Evolutionary conservation across 202 grass and related monocot species (phyloP).

Genomic region (Carex arenaria): DNA sequence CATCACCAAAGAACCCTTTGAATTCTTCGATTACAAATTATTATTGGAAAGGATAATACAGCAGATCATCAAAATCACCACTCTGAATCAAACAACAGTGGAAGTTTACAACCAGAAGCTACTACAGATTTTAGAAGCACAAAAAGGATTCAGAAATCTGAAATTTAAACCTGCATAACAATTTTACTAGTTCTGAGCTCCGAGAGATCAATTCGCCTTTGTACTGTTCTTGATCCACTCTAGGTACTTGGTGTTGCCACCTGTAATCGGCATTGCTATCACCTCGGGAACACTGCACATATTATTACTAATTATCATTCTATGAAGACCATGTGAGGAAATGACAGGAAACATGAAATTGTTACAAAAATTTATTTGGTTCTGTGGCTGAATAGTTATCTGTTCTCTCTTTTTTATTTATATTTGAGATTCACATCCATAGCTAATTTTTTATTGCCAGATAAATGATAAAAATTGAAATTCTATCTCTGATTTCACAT

Average conservation of each 20-base stretch:
- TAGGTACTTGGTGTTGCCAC: slow-evolving; percentile 65
- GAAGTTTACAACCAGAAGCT: neutral
- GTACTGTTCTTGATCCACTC: slow-evolving; percentile 84
- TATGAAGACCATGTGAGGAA: neutral
- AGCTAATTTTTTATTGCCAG: neutral
- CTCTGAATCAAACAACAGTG: neutral
- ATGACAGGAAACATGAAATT: neutral
- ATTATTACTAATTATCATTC: neutral
- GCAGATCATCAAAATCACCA: neutral
- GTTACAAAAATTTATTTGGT: neutral
- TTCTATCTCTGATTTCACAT: neutral
- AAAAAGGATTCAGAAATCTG: neutral
- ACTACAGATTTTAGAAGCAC: neutral
- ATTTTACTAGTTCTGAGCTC: neutral
- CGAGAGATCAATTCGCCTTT: slow-evolving; percentile 35
- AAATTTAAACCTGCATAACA: neutral
- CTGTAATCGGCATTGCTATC: slow-evolving; percentile 64
- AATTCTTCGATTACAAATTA: neutral
- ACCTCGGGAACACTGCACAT: slow-evolving; percentile 73
- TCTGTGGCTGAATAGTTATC: neutral
- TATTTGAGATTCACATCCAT: neutral
- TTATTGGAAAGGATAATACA: neutral
- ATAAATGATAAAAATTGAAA: neutral
- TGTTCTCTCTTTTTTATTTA: neutral
- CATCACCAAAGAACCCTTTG: neutral